A percentile compares a stretch with the other conserved stretches of the same genome.
phyloP scores from a whole-genome alignment of 169 alveolate genomes.

The Plasmodium yoelii region DNA sequence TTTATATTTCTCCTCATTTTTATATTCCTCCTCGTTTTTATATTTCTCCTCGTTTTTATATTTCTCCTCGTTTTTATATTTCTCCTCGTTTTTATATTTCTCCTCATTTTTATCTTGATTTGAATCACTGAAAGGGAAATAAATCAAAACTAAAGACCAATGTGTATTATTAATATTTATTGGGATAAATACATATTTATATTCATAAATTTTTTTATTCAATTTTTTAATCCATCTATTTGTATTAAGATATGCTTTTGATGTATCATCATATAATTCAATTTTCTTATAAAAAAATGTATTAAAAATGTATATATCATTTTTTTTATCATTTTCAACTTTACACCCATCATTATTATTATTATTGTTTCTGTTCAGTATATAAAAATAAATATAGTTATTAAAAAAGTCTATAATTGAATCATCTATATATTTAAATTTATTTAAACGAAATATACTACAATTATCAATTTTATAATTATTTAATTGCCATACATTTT shows the following conservation, averaged over 20 bases:
- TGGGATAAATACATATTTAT: slow-evolving; percentile 78
- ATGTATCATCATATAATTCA: slow-evolving; percentile 76
- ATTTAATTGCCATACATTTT: slow-evolving; percentile 76
- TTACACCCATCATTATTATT: slow-evolving; percentile 6
- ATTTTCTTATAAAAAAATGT: slow-evolving; percentile 78
- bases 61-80: neutral
- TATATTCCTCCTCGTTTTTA: too few relatives aligned
- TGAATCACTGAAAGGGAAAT: slow-evolving; percentile 61
- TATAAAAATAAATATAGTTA: slow-evolving; percentile 69
- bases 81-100: neutral
- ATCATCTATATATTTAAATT: slow-evolving; percentile 78
- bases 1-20: too few relatives aligned
- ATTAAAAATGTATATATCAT: slow-evolving; percentile 74
- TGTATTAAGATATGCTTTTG: slow-evolving; percentile 78
- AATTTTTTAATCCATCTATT: slow-evolving; percentile 80
- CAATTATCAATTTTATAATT: slow-evolving; percentile 73
- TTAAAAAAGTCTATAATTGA: slow-evolving; percentile 79
- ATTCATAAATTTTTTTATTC: slow-evolving; percentile 70
- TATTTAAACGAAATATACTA: slow-evolving; percentile 52
- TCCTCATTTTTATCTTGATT: neutral
- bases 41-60: neutral
- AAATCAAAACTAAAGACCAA: slow-evolving; percentile 79
- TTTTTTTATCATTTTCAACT: too few relatives aligned
- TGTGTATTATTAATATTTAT: slow-evolving; percentile 76
- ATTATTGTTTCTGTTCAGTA: slow-evolving; percentile 26